Base-by-base conservation (phyloP, 768 basidiomycete genomes). In the Leccinellum luteum region DNA sequence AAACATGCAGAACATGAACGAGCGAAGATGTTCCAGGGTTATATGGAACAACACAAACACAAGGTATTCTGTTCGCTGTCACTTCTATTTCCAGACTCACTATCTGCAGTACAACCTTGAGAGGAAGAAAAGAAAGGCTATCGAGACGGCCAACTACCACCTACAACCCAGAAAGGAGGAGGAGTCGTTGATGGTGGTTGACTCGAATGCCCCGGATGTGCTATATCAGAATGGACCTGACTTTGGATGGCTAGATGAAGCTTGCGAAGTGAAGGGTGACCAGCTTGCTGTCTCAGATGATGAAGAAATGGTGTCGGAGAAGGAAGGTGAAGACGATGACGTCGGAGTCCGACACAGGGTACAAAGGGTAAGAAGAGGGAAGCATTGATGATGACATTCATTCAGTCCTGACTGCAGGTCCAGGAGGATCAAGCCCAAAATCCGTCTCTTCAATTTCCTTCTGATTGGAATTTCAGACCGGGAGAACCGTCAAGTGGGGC, bases 181-280 rank as follows among this genome's bases (percentile, higher is more conserved):
- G 1, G 66, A 73, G 1, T 71, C 71, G 0, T 48, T 71, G 27
- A 54, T 73, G 60, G 62, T 71, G n/a, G 61, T 71, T 35, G 69
- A 73, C 32, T 30, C 58, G 17, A 67, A 71, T 44, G 62, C 63
- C 12, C 62, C 71, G 7, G 70, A 71, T 34, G 32, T 35, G 12
- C 51, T 71, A 8, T 45, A 47, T 34, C 52, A 57, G 23, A 57
- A 54, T 47, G 48, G 21, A 31, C 52, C 48, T 6, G 63, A 68
- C 27, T 44, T 67, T 35, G 53, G 51, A 17, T 73, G 71, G 70
- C 25, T 73, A 28, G 69, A 71, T 12, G 60, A 69, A 28, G 64
- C 69, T 17, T 71, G 69, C 30, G 32, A 55, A 41, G 67, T 71
- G 47, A 67, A 56, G 48, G 71, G 70, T 12, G 70, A 71, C 52